Percentiles rank a stretch among this genome's conserved stretches.
These are phyloP conservation scores for Colletotrichum lini DNA, from an alignment of 2,329 filamentous ascomycete genomes.

Conservation along the genomic window DNA sequence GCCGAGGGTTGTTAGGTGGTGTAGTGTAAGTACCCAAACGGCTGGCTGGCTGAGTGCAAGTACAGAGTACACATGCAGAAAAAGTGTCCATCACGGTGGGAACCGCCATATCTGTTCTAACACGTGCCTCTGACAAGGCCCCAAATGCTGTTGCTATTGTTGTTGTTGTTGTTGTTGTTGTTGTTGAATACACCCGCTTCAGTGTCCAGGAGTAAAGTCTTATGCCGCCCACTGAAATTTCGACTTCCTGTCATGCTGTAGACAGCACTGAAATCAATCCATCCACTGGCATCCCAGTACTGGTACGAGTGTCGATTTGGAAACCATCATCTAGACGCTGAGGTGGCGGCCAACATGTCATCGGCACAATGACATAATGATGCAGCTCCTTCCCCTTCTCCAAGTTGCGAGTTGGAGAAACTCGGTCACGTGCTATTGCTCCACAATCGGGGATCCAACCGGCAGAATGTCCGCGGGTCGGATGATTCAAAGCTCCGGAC, in stretches of 20 bases:
- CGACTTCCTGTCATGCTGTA: too few species aligned
- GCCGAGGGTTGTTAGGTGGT: background rate
- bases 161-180: too few species aligned
- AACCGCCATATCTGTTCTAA: background rate
- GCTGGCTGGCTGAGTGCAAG: too few species aligned
- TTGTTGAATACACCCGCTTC: too few species aligned
- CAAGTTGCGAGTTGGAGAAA: background rate
- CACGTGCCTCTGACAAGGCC: background rate
- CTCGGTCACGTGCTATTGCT: background rate
- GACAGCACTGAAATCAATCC: too few species aligned
- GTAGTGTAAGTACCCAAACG: too few species aligned
- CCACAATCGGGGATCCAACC: too few species aligned
- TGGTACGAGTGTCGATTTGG: too few species aligned
- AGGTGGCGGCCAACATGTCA: background rate
- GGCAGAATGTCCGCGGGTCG: background rate
- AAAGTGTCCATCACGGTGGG: background rate
- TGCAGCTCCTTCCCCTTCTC: background rate
- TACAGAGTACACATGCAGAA: background rate
- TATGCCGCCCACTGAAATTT: too few species aligned
- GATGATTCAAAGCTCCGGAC: conserved; percentile 9
- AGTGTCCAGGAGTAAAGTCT: too few species aligned
- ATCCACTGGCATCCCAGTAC: too few species aligned
- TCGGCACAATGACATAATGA: conserved; percentile 27
- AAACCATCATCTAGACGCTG: background rate
- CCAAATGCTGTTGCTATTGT: too few species aligned